These are phyloP conservation scores for Phytophthora podocarpi DNA, from an alignment of 352 stramenopile species.

Conservation along the genomic window DNA sequence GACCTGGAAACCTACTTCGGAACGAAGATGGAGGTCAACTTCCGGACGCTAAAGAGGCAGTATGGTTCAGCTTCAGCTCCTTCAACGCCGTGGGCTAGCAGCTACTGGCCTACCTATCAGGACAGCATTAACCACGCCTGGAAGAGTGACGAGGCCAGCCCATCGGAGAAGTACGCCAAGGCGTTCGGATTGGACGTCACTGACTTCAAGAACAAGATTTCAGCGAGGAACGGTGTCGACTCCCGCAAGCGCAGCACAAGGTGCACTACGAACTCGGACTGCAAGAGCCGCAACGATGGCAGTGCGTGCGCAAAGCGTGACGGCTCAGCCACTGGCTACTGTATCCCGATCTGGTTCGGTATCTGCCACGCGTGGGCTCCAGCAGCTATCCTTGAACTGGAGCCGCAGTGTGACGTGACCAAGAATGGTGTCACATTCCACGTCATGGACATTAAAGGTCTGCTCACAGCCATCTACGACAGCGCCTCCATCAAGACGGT, in stretches of 20 bases:
- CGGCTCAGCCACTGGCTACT: conserved; percentile 12
- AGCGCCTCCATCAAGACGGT: conserved; percentile 22
- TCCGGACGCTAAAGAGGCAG: conserved; percentile 23
- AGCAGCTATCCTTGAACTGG: conserved; percentile 34
- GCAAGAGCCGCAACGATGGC: conserved; percentile 8
- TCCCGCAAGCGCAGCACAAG: conserved; percentile 11
- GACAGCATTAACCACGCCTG: conserved; percentile 62
- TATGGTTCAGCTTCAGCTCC: conserved; percentile 16
- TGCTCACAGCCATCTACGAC: conserved; percentile 32
- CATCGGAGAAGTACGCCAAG: conserved; percentile 46
- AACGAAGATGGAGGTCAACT: conserved; percentile 31
- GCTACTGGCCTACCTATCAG: conserved; percentile 60
- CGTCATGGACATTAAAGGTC: conserved; percentile 37
- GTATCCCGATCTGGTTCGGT: conserved; percentile 38
- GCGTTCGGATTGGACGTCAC: conserved; percentile 37
- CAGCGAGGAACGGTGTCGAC: conserved; percentile 32
- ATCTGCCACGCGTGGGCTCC: conserved; percentile 43
- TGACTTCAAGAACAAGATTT: conserved; percentile 40
- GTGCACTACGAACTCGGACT: conserved; percentile 19
- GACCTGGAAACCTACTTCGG: conserved; percentile 33
- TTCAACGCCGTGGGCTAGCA: conserved; percentile 41
- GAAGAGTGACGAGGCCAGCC: conserved; percentile 26
- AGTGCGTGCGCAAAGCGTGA: conserved; percentile 31
- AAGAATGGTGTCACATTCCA: conserved; percentile 38
- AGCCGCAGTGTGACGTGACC: conserved; percentile 34